Evolutionary conservation across 768 basidiomycete species (phyloP), one percentile per base, ranked within the genome.

Genomic region (Auricularia sp.): DNA sequence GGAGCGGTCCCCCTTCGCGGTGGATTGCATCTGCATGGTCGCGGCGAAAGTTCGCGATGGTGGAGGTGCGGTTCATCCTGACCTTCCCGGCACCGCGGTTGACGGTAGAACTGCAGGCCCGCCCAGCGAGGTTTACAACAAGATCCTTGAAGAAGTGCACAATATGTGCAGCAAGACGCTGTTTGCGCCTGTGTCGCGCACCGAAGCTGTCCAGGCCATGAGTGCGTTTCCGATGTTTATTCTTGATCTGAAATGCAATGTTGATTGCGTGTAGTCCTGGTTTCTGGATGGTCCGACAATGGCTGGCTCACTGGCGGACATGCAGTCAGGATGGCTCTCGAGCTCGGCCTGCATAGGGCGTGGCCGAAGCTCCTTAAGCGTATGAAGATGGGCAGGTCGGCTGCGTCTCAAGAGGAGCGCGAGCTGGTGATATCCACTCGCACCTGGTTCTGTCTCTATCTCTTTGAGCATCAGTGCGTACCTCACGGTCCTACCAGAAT

Each of bases 281-380:
- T 96, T 21, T 90, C 94, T 42, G 93, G 94, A 4, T 98, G 93
- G 89, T 94, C 92, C 18, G 92, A 95, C 69, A 92, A 92, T 70
- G 92, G 92, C n/a, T 95, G 94, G 94, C 74, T 97, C 42, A 93
- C 89, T 69, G 91, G 92, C 10, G 94, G 92, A 10, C 95, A 97
- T 76, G 95, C 95, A n/a, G 93, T 97, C 8, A 84, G 94, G 62
- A 94, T 98, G 92, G 94, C 92, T 47, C 86, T 97, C 81, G 95
- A 98, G 72, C 79, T 95, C 63, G 93, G 92, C 91, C 85, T 96
- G 82, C 92, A 97, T 74, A 88, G 90, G 73, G 91, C 94, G 35
- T 98, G 95, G 90, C 88, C 93, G 13, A 83, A 81, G 71, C 79
- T 98, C 29, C 77, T 87, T 54, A 84, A 84, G 68, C 83, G 90